Evolutionary conservation across 352 stramenopile genomes (phyloP).

Genomic region (Globisporangium perplexum): DNA sequence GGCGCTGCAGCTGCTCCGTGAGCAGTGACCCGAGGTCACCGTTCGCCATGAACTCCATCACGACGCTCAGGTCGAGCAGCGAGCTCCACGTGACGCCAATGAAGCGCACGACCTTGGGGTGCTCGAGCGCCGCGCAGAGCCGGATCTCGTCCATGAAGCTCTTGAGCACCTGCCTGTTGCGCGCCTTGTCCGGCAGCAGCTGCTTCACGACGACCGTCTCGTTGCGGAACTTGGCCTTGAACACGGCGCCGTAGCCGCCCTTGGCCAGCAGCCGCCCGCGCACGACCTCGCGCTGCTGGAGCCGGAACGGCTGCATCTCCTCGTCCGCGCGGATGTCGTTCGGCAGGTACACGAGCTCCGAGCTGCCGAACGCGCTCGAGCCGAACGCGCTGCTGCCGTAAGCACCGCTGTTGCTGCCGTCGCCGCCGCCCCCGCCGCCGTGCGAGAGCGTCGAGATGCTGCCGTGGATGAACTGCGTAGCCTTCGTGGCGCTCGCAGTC

Average conservation of each 20-base stretch:
- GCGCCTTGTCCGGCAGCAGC: conserved; percentile 25
- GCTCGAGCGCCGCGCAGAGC: conserved; percentile 45
- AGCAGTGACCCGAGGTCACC: conserved; percentile 37
- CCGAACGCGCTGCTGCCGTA: background rate
- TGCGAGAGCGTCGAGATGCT: conserved; percentile 9
- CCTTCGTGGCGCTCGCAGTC: conserved; percentile 8
- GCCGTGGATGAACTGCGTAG: conserved; percentile 14
- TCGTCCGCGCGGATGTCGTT: conserved; percentile 33
- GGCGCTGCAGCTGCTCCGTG: conserved; percentile 13
- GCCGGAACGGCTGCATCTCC: conserved; percentile 24
- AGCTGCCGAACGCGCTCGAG: background rate
- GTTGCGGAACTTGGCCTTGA: conserved; percentile 22
- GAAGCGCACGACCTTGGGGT: conserved; percentile 46
- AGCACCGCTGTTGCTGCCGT: background rate
- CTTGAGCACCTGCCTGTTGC: conserved; percentile 18
- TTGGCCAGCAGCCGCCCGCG: conserved; percentile 22
- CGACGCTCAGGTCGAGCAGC: conserved; percentile 36
- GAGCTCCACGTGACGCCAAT: conserved; percentile 52
- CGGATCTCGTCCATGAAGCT: conserved; percentile 69
- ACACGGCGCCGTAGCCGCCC: conserved; percentile 29
- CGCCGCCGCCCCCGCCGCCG: too few relatives aligned
- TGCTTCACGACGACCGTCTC: conserved; percentile 32
- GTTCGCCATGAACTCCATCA: conserved; percentile 43
- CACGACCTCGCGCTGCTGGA: conserved; percentile 26
- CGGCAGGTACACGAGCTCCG: conserved; percentile 16